Conservation (phyloP, 352 stramenopile species). For the Peronospora destructor region DNA sequence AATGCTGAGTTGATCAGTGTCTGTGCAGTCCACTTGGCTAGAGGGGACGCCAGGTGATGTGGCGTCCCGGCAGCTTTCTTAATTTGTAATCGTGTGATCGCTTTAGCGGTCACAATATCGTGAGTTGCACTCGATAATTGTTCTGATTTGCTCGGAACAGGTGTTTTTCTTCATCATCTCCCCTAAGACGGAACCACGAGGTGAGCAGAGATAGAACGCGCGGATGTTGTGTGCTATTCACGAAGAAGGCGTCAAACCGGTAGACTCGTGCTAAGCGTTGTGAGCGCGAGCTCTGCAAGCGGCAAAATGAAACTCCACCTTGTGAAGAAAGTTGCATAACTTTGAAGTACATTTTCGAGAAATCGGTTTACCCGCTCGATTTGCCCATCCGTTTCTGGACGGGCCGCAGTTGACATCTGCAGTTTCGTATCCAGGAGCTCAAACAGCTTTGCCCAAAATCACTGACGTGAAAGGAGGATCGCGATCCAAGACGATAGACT, state of each 20-base stretch:
- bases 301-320: background rate
- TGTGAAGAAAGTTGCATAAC: background rate
- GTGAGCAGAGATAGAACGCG: background rate
- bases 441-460: too few relatives aligned
- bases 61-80: too few relatives aligned
- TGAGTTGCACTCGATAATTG: background rate
- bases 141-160: too few relatives aligned
- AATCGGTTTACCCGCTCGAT: background rate
- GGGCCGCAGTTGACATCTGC: conserved; percentile 1
- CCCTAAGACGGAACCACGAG: too few relatives aligned
- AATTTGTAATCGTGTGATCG: background rate
- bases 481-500: too few relatives aligned
- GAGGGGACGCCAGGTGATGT: background rate
- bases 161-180: too few relatives aligned
- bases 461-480: too few relatives aligned
- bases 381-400: background rate
- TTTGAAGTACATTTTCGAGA: background rate
- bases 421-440: too few relatives aligned
- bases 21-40: background rate
- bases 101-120: background rate
- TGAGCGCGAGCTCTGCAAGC: background rate
- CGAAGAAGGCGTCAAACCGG: conserved; percentile 4
- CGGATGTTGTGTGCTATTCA: background rate
- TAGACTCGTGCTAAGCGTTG: conserved; percentile 1
- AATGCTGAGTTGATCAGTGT: background rate